A percentile compares a stretch with the other conserved stretches of the same genome.
These are phyloP conservation scores for Bacidia rubella DNA, from an alignment of 495 filamentous ascomycete genomes.

Conservation along the genomic window DNA sequence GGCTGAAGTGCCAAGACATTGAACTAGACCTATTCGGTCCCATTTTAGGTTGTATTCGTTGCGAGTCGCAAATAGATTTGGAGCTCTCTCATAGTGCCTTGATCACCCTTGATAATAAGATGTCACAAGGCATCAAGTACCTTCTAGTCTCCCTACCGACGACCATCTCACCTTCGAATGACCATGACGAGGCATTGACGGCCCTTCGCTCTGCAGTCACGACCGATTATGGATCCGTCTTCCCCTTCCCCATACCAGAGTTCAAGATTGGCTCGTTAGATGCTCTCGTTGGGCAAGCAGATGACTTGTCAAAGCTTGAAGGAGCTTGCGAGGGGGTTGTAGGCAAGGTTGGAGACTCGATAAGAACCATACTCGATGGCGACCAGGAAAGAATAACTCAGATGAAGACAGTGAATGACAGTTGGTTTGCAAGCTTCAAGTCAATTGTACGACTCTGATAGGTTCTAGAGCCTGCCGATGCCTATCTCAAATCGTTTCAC, in stretches of 20 bases:
- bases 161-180: constrained; percentile 55
- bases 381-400: constrained; percentile 70
- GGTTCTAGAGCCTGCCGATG: constrained; percentile 69
- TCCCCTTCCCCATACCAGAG: constrained; percentile 70
- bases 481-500: constrained; percentile 74
- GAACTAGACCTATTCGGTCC: background rate
- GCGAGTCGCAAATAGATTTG: no score
- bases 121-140: constrained; percentile 51
- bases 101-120: no score
- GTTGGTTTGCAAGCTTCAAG: constrained; percentile 36
- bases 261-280: constrained; percentile 98
- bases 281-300: constrained; percentile 90
- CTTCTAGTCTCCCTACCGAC: constrained; percentile 63
- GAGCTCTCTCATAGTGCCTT: no score
- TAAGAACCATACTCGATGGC: constrained; percentile 65
- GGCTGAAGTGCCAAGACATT: background rate
- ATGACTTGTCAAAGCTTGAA: constrained; percentile 84
- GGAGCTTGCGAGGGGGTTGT: constrained; percentile 67
- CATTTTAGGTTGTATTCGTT: background rate
- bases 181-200: constrained; percentile 67
- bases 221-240: constrained; percentile 60
- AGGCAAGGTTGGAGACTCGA: constrained; percentile 72
- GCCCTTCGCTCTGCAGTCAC: constrained; percentile 57
- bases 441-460: constrained; percentile 11
- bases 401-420: constrained; percentile 92